Conservation (phyloP, 2,329 filamentous ascomycete genomes). For the Sporothrix mexicana region DNA sequence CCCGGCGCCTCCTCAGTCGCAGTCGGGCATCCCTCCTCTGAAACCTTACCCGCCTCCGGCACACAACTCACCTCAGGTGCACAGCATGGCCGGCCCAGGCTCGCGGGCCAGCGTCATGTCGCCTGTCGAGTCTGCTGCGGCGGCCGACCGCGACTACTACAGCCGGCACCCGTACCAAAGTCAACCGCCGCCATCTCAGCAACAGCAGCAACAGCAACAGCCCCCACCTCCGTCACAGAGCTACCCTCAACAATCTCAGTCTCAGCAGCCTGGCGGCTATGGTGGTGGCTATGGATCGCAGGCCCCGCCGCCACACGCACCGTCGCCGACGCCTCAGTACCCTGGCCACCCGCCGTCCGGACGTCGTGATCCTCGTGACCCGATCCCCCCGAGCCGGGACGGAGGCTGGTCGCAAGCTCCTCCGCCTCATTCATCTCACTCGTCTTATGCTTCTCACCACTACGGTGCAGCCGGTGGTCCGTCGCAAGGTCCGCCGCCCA, state of each 20-base stretch:
- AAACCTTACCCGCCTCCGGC: constrained; percentile 55
- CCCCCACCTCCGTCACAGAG: constrained; percentile 26
- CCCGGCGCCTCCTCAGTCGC: constrained; percentile 42
- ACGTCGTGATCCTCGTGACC: constrained; percentile 55
- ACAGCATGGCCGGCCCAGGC: constrained; percentile 49
- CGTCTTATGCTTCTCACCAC: constrained; percentile 19
- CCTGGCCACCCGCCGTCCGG: constrained; percentile 53
- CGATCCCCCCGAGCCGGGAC: constrained; percentile 47
- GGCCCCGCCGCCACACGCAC: constrained; percentile 24
- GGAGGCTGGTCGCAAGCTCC: constrained; percentile 44
- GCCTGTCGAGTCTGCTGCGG: constrained; percentile 49
- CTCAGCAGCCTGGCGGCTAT: constrained; percentile 31
- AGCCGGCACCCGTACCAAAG: constrained; percentile 45
- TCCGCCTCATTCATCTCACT: neutral
- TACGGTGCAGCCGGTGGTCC: constrained; percentile 34
- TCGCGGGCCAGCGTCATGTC: constrained; percentile 53
- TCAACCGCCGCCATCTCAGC: constrained; percentile 44
- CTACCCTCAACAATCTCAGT: constrained; percentile 38
- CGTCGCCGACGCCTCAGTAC: constrained; percentile 46
- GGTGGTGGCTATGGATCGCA: constrained; percentile 29
- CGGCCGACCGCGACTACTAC: constrained; percentile 56
- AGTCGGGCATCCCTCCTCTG: constrained; percentile 59
- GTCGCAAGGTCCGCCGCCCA: constrained; percentile 25
- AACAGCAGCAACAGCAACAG: constrained; percentile 36
- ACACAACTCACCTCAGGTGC: constrained; percentile 57